Evolutionary conservation across 2,329 filamentous ascomycete species (phyloP).

Genomic region (Alternaria infectoria): DNA sequence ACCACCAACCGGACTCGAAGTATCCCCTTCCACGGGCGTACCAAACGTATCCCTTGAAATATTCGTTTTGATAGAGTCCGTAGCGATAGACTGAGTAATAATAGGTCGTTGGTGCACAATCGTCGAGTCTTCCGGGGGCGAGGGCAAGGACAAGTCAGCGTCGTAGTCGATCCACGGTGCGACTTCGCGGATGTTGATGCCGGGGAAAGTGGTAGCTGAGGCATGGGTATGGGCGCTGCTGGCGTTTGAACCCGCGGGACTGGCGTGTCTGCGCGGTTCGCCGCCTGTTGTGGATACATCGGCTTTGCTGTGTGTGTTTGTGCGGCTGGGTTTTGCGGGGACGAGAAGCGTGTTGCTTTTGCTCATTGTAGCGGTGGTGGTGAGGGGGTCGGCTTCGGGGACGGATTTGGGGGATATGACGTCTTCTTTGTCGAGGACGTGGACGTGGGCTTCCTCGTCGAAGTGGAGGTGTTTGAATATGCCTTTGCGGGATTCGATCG

Average conservation of each 20-base stretch:
- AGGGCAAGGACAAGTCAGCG: neutral
- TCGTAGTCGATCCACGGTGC: constrained; percentile 34
- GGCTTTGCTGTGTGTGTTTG: neutral
- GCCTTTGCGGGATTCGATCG: constrained; percentile 1
- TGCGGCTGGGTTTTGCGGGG: neutral
- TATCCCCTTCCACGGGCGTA: neutral
- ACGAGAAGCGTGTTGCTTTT: constrained; percentile 1
- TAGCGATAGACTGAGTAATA: neutral
- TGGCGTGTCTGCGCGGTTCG: neutral
- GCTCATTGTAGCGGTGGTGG: neutral
- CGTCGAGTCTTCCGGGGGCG: neutral
- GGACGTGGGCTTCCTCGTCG: constrained; percentile 7
- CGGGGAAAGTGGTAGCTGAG: constrained; percentile 3
- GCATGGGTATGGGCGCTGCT: constrained; percentile 20
- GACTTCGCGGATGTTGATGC: constrained; percentile 25
- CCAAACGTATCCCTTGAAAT: neutral
- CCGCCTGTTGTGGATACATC: neutral
- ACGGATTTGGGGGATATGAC: constrained; percentile 18
- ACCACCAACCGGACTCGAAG: no score
- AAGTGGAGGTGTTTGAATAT: constrained; percentile 19
- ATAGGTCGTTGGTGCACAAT: constrained; percentile 1
- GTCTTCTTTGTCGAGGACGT: neutral
- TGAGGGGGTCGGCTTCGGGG: constrained; percentile 6
- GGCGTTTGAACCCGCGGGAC: constrained; percentile 4
- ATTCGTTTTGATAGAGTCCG: neutral